Evolutionary conservation across 2,329 filamentous ascomycete species (phyloP).

Genomic region (Neofusicoccum kwambonambiense): DNA sequence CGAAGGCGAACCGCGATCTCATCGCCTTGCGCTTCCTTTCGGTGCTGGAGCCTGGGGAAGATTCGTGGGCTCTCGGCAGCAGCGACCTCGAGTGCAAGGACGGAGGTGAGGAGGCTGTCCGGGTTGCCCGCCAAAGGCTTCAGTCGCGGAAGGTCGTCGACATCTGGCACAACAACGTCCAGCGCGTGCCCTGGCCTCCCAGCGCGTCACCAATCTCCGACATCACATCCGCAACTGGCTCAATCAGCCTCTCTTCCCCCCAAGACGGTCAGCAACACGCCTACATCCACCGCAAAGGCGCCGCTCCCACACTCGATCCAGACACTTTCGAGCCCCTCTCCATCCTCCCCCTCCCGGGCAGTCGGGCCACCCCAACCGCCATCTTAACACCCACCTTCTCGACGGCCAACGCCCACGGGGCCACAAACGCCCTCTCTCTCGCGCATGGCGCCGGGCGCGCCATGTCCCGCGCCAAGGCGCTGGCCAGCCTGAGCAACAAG

Average conservation of each 20-base stretch:
- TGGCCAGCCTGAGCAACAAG: conserved; percentile 31
- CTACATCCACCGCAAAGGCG: conserved; percentile 42
- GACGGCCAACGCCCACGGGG: conserved; percentile 27
- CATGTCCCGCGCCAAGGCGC: conserved; percentile 39
- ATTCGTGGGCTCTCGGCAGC: conserved; percentile 24
- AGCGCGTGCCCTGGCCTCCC: conserved; percentile 32
- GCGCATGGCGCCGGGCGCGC: conserved; percentile 39
- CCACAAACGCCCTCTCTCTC: conserved; percentile 35
- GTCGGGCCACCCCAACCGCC: conserved; percentile 39
- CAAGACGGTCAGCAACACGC: conserved; percentile 16
- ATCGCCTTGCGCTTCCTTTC: conserved; percentile 39
- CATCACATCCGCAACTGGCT: not conserved
- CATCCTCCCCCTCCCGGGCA: conserved; percentile 38
- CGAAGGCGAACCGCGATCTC: conserved; percentile 37
- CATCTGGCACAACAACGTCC: conserved; percentile 40
- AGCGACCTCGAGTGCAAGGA: conserved; percentile 18
- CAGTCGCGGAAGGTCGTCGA: conserved; percentile 34
- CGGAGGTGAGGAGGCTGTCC: conserved; percentile 14
- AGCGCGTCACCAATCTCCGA: not conserved
- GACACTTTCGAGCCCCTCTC: conserved; percentile 25
- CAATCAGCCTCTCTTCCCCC: not conserved
- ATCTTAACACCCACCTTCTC: conserved; percentile 36
- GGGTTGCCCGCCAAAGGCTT: conserved; percentile 23
- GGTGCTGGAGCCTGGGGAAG: conserved; percentile 35
- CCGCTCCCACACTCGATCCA: conserved; percentile 32